phyloP scores from a whole-genome alignment of 2,329 filamentous ascomycete genomes.

The Myriosclerotinia curreyana region DNA sequence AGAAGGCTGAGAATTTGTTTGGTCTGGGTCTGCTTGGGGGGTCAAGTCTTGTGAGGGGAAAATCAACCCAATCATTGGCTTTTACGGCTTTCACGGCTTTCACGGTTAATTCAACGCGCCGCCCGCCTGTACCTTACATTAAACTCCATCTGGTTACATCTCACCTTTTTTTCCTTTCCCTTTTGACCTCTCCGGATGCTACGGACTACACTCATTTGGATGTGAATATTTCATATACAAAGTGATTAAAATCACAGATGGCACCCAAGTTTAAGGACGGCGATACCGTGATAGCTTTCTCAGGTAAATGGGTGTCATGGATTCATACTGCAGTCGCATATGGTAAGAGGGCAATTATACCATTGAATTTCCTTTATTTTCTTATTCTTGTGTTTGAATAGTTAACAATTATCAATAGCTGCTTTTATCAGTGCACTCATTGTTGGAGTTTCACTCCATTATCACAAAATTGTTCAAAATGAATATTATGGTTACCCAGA shows the following conservation, averaged over 20 bases:
- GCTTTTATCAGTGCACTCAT: constrained; percentile 85
- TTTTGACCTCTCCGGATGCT: constrained; percentile 28
- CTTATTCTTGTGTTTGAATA: not conserved
- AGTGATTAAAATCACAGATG: constrained; percentile 39
- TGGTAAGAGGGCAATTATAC: constrained; percentile 47
- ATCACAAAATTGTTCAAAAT: constrained; percentile 96
- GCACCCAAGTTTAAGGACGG: constrained; percentile 59
- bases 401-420: constrained; percentile 46
- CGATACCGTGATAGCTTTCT: constrained; percentile 62
- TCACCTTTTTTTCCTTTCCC: constrained; percentile 1
- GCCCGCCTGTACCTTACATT: constrained; percentile 15
- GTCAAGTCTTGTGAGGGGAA: not conserved
- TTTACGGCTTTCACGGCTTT: constrained; percentile 1
- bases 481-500: constrained; percentile 92
- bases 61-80: not conserved
- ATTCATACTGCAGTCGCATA: constrained; percentile 82
- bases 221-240: constrained; percentile 30
- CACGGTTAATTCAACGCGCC: constrained; percentile 4
- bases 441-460: constrained; percentile 79
- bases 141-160: constrained; percentile 1
- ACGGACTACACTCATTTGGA: constrained; percentile 35
- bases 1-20: constrained; percentile 12
- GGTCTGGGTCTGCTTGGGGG: not conserved
- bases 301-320: constrained; percentile 88
- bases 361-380: not conserved